Evolutionary conservation across 1,284 basidiomycete genomes (phyloP).

Genomic region (Ustilago crameri): DNA sequence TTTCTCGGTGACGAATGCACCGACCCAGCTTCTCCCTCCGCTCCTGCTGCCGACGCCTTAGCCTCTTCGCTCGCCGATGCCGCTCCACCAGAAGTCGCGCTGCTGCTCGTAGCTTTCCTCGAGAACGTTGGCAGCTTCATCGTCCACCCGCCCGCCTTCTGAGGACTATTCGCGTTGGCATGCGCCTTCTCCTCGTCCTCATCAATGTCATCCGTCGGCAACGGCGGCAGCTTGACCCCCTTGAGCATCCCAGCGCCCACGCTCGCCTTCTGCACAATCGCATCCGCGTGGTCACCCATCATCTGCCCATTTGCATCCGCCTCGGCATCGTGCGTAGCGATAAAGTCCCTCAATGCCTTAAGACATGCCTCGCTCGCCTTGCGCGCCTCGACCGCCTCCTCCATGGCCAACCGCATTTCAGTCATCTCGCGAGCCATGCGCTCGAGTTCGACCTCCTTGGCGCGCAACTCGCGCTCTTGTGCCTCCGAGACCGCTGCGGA

Average conservation of each 20-base stretch:
- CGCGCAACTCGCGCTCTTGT: constrained; percentile 42
- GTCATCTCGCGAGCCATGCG: constrained; percentile 49
- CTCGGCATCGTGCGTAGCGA: constrained; percentile 42
- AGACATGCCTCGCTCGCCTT: constrained; percentile 62
- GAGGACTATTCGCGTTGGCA: constrained; percentile 10
- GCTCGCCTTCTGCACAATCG: constrained; percentile 31
- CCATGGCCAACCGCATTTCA: constrained; percentile 46
- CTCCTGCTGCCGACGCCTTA: background rate
- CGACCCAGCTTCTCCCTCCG: background rate
- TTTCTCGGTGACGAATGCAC: background rate
- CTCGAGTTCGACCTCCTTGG: constrained; percentile 58
- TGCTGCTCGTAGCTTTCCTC: constrained; percentile 45
- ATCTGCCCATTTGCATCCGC: constrained; percentile 38
- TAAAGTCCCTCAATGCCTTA: constrained; percentile 57
- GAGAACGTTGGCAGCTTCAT: constrained; percentile 51
- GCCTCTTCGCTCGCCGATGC: background rate
- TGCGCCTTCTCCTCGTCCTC: constrained; percentile 49
- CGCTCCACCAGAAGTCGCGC: background rate
- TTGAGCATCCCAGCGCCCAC: constrained; percentile 46
- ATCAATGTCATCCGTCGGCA: constrained; percentile 56
- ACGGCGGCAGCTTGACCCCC: constrained; percentile 59
- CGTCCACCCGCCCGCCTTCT: constrained; percentile 32
- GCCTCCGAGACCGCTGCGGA: constrained; percentile 24
- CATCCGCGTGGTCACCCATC: constrained; percentile 38
- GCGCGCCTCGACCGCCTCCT: constrained; percentile 62